Base-by-base conservation (phyloP, 1,284 basidiomycete genomes). In the Microbotryomycetes sp. region DNA sequence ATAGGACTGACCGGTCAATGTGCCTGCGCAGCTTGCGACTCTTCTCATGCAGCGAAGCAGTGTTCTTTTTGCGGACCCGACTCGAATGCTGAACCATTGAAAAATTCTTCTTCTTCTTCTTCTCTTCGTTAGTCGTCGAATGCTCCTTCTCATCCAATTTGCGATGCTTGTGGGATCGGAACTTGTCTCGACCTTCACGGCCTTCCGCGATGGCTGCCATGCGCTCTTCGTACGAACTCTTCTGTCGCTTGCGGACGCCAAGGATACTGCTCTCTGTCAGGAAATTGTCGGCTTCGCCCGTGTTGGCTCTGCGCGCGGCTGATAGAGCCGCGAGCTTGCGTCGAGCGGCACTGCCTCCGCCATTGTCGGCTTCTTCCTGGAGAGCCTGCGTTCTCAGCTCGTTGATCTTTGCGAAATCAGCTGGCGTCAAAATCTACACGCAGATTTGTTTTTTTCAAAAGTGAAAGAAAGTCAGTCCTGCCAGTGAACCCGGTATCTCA, bases 141-240 rank as follows among this genome's bases (percentile, higher is more conserved):
- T 68, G 64, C 59, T 65, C 57, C 63, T 69, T 70, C 49, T 61
- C 62, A 48, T 62, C 55, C 46, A 71, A 61, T 64, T 70, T 71
- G 65, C 70, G 67, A 65, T 67, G 67, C 53, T 67, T 69, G 46
- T 82, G 76, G 56, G 86, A 89, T 5, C 91, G 91, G 73, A 86
- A 99, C 79, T 97, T 97, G 73, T 96, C 93, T 54, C 96, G 82
- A 0, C 91, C 96, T 76, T 98, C 93, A 30, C 94, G 83, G 1
- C 94, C 94, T 75, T 91, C 88, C 73, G 88, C 84, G 69, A 98
- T 90, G 87, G 57, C 48, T 3, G 88, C 92, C 78, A 98, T 85
- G 24, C 94, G 86, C 75, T 96, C 94, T 62, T 91, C 91, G 75
- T 98, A 97, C 73, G 91, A 88, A 2, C 89, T 85, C 76, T 97